Percentiles rank a stretch among this genome's conserved stretches.
Conservation (phyloP, 164 flowering plant genomes). For the Chloranthus sessilifolius region DNA sequence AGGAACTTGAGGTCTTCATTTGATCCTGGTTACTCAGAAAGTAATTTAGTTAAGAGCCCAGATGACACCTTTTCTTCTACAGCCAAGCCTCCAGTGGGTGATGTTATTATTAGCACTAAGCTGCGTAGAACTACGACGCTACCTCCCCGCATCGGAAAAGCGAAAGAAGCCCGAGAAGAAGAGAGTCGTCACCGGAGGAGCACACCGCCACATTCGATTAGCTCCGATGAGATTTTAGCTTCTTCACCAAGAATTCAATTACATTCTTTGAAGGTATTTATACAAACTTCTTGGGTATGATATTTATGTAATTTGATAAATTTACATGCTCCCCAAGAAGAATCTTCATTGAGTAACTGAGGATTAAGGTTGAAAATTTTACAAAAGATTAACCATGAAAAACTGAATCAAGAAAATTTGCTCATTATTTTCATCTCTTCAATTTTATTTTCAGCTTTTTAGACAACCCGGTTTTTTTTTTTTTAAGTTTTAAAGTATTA, state of each 20-base stretch:
- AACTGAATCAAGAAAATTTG: too few species aligned
- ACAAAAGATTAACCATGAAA: too few species aligned
- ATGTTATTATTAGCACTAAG: conserved; percentile 1
- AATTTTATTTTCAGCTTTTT: too few species aligned
- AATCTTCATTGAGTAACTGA: background rate
- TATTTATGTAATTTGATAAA: background rate
- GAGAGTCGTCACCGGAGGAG: conserved; percentile 15
- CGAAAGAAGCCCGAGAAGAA: conserved; percentile 12
- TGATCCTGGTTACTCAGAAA: conserved; percentile 28
- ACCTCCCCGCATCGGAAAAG: conserved; percentile 31
- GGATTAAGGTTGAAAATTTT: too few species aligned
- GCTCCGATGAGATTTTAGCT: too few species aligned
- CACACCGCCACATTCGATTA: conserved; percentile 33
- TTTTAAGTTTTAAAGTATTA: too few species aligned
- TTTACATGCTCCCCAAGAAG: background rate
- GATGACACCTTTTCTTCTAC: conserved; percentile 2
- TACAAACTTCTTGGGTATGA: background rate
- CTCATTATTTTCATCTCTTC: too few species aligned
- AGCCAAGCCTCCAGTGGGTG: conserved; percentile 3
- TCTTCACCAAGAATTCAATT: conserved; percentile 19
- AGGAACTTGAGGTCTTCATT: conserved; percentile 26
- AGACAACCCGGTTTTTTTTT: too few species aligned
- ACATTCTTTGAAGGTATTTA: conserved; percentile 33
- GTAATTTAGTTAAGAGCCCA: conserved; percentile 4
- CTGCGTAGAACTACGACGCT: conserved; percentile 39